phyloP scores from a whole-genome alignment of 2,329 filamentous ascomycete genomes.

The Gaeumannomyces sp. region DNA sequence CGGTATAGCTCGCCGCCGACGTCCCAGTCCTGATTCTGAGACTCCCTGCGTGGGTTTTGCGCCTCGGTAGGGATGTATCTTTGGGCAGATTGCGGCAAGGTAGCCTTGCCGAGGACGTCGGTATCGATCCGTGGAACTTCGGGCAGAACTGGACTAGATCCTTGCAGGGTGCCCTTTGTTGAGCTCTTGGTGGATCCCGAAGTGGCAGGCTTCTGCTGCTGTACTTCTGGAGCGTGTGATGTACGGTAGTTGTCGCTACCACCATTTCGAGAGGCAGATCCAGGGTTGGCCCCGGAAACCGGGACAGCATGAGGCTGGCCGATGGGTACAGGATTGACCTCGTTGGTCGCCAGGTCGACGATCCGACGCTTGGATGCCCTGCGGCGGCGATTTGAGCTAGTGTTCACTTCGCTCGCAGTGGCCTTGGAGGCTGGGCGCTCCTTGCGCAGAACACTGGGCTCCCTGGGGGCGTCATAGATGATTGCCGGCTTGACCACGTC shows the following conservation, averaged over 20 bases:
- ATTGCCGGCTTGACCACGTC: slow-evolving; percentile 64
- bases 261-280: slow-evolving; percentile 14
- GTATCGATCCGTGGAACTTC: slow-evolving; percentile 35
- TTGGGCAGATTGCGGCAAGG: slow-evolving; percentile 24
- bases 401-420: slow-evolving; percentile 52
- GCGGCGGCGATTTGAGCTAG: slow-evolving; percentile 53
- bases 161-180: slow-evolving; percentile 26
- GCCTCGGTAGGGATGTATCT: slow-evolving; percentile 25
- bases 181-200: slow-evolving; percentile 21
- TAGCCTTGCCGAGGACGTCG: slow-evolving; percentile 18
- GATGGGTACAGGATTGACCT: slow-evolving; percentile 20
- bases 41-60: slow-evolving; percentile 15
- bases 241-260: slow-evolving; percentile 36
- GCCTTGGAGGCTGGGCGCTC: slow-evolving; percentile 48
- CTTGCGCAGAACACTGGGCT: slow-evolving; percentile 51
- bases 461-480: slow-evolving; percentile 44
- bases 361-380: slow-evolving; percentile 57
- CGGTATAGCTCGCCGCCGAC: slow-evolving; percentile 72
- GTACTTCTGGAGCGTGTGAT: slow-evolving; percentile 34
- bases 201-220: slow-evolving; percentile 21
- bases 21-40: slow-evolving; percentile 50
- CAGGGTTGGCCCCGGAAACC: not conserved
- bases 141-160: slow-evolving; percentile 17
- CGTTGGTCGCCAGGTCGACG: slow-evolving; percentile 55
- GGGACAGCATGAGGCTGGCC: slow-evolving; percentile 1